phyloP scores from a whole-genome alignment of 495 filamentous ascomycete genomes.

The Aspergillus asperescens region DNA sequence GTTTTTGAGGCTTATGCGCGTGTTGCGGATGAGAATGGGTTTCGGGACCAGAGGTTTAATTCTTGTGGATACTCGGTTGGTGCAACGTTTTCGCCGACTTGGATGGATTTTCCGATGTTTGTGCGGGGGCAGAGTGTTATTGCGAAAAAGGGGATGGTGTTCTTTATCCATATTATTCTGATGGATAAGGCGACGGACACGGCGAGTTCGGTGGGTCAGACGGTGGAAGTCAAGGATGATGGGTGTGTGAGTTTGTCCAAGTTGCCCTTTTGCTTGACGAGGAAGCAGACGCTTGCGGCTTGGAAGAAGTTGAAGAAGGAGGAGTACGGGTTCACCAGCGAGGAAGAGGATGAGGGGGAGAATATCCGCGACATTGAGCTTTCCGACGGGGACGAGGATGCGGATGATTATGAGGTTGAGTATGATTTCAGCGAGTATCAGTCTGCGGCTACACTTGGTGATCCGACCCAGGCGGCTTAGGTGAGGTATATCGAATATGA shows the following conservation, averaged over 20 bases:
- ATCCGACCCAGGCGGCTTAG: no score
- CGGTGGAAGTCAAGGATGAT: conserved; percentile 20
- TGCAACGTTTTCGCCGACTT: conserved; percentile 22
- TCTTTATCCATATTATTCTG: conserved; percentile 26
- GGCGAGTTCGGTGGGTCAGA: conserved; percentile 24
- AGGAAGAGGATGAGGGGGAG: conserved; percentile 20
- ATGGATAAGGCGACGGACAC: conserved; percentile 27
- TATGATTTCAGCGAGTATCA: conserved; percentile 23
- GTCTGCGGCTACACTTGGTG: conserved; percentile 17
- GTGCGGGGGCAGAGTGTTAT: conserved; percentile 21
- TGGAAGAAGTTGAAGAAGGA: conserved; percentile 26
- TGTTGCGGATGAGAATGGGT: conserved; percentile 25
- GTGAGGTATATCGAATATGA: no score
- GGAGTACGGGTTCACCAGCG: conserved; percentile 20
- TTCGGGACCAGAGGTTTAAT: conserved; percentile 24
- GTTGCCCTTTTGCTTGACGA: conserved; percentile 21
- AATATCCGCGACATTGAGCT: conserved; percentile 23
- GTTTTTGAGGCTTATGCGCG: conserved; percentile 26
- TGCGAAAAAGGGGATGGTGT: conserved; percentile 21
- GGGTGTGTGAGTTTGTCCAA: conserved; percentile 23
- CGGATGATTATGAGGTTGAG: conserved; percentile 23
- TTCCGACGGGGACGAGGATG: conserved; percentile 19
- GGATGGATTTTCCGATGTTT: conserved; percentile 28
- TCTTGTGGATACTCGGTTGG: conserved; percentile 22
- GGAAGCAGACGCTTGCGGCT: conserved; percentile 21